Evolutionary conservation across 805 yeast species (phyloP).

Genomic region (Candida insectalens): DNA sequence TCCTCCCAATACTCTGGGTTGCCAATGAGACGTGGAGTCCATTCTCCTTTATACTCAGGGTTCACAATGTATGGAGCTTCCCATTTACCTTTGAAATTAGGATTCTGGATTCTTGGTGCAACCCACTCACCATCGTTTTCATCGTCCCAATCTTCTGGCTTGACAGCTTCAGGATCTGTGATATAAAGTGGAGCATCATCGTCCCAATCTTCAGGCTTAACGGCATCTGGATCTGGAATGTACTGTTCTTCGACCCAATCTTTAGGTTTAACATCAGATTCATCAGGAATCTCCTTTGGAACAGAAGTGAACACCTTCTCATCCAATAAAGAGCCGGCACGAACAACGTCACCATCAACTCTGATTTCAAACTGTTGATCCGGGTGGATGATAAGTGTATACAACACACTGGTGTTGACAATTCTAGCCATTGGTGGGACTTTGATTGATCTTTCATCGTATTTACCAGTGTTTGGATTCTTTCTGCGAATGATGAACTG

Average conservation of each 20-base stretch:
- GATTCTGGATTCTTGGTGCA: constrained; percentile 60
- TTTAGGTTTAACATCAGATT: constrained; percentile 52
- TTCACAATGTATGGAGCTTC: constrained; percentile 54
- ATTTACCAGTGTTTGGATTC: constrained; percentile 41
- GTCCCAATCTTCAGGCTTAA: constrained; percentile 74
- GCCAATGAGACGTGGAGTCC: constrained; percentile 56
- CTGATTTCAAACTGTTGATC: constrained; percentile 70
- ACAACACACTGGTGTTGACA: constrained; percentile 51
- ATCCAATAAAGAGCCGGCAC: constrained; percentile 58
- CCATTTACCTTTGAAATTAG: constrained; percentile 75
- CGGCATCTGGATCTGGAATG: constrained; percentile 59
- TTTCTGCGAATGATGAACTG: constrained; percentile 63
- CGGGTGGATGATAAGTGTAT: constrained; percentile 65
- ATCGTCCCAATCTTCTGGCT: constrained; percentile 81
- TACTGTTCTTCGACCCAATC: constrained; percentile 70
- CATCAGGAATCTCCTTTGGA: constrained; percentile 51
- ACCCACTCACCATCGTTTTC: constrained; percentile 84
- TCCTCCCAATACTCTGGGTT: constrained; percentile 68
- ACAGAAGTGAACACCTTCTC: constrained; percentile 45
- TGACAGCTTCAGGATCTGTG: constrained; percentile 54
- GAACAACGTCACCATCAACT: constrained; percentile 66
- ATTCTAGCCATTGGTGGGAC: constrained; percentile 59
- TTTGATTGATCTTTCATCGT: constrained; percentile 60
- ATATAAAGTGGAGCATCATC: constrained; percentile 51
- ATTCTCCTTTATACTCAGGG: constrained; percentile 72